Evolutionary conservation across 176 grass and related monocot genomes (phyloP), one percentile per base, ranked within the genome.

Genomic region (Oryza punctata): DNA sequence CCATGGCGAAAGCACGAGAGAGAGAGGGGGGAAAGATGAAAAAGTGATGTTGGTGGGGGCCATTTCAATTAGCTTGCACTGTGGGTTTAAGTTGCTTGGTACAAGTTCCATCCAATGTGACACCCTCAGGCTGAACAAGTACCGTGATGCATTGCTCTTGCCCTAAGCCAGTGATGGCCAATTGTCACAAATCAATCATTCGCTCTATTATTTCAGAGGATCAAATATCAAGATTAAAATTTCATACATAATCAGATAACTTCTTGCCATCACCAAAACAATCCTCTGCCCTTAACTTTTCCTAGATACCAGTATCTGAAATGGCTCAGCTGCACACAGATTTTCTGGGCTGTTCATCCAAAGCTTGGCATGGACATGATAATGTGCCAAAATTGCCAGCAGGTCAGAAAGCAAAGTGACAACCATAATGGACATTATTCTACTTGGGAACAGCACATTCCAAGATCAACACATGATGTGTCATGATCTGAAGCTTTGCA

Each of bases 341-440:
- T 82, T 73, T 85, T 25, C 65, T 79, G 12, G 46, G 25, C 13
- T 73, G 37, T 45, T 26, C 73, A 69, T 25, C 12, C 10, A 47
- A 50, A 63, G 13, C 28, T 85, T 65, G 43, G 86, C 80, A 44
- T 84, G 69, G 69, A 43, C 81, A 85, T 80, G 69, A 64, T 67
- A 26, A 9, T 23, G 41, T 77, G 88, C 73, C 88, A 79, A 90
- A 87, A 26, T 30, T 2, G 80, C 88, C 88, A 90, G 88, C 69
- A 61, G 9, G 68, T 15, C 69, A 63, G 84, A 83, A 83, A 90
- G 79, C 88, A 63, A 83, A 83, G 47, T 79, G 84, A 69, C 80
- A 87, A 79, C 84, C 60, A 73, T 24, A 82, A 73, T 27, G 61
- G 0, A 67, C 37, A 86, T 52, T 78, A 79, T 90, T 83, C 63